Conservation (phyloP, 108 stramenopile genomes). For the Fragilariopsis cylindrus region DNA sequence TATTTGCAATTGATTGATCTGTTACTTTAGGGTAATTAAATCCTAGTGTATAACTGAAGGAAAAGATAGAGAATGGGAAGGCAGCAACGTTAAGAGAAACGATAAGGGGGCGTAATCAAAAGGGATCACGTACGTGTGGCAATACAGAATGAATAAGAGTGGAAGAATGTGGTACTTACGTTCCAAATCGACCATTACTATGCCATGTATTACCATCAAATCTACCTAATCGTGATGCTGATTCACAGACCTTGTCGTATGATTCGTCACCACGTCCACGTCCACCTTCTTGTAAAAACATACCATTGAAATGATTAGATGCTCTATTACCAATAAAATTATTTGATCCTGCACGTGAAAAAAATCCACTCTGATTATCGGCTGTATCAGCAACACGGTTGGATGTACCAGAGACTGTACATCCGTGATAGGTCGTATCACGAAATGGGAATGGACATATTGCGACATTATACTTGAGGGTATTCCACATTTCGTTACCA, state of each 20-base stretch:
- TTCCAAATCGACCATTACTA: constrained; percentile 42
- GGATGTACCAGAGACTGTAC: constrained; percentile 60
- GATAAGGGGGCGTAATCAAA: neutral
- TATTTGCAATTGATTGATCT: constrained; percentile 44
- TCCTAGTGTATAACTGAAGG: neutral
- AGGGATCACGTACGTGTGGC: constrained; percentile 3
- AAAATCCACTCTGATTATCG: constrained; percentile 57
- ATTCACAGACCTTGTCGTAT: constrained; percentile 42
- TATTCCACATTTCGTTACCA: constrained; percentile 73
- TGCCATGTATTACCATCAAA: constrained; percentile 64
- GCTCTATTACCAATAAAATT: constrained; percentile 56
- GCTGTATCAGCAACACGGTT: constrained; percentile 46
- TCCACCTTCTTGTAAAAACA: constrained; percentile 47
- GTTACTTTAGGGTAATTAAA: constrained; percentile 44
- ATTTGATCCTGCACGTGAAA: constrained; percentile 39
- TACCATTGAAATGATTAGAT: constrained; percentile 58
- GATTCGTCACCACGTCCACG: constrained; percentile 32
- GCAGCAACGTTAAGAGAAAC: too few relatives aligned
- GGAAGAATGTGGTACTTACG: constrained; percentile 9
- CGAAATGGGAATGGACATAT: constrained; percentile 57
- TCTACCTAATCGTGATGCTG: constrained; percentile 32
- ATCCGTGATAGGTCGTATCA: constrained; percentile 43
- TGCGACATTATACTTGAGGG: constrained; percentile 52
- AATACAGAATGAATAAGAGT: too few relatives aligned
- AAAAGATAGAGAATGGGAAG: neutral